Base-by-base conservation (phyloP, 1,284 basidiomycete genomes). In the Boletus semigastroideus region DNA sequence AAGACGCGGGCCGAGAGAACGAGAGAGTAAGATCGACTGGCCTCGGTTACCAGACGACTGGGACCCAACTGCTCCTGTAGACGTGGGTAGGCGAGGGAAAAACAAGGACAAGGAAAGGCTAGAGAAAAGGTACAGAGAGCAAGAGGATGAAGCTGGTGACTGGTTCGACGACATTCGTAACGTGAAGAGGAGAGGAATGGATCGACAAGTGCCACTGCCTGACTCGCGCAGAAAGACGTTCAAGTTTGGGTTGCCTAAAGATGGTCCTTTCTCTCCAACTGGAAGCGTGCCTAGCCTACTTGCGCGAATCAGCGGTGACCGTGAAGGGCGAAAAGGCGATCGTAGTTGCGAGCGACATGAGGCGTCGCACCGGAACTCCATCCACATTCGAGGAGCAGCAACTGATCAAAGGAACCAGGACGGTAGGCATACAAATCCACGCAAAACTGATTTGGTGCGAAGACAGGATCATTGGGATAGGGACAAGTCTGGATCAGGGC, bases 11-110 rank as follows among this genome's bases (percentile, higher is more conserved):
- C 52, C 42, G 8, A 60, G 61, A 39, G 54, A 56, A 5, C 58
- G 52, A 46, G 54, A 46, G 20, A 33, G 37, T 13, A 59, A 58
- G 4, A 52, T 57, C n/a, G 59, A 53, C 33, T 39, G 33, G 42
- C 42, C 49, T 28, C 33, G 57, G 19, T 68, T 74, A 52, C 65
- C 66, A 14, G 75, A 74, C 31, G 71, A 74, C 22, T 77, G 76
- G 72, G 77, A 78, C 43, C 66, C 70, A 47, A 63, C 66, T 46
- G 72, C 76, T 12, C 82, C 84, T 1, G 72, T 74, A 39, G 77
- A 84, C 56, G 86, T 90, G 33, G 89, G 89, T 20, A 80, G 74
- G 61, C 77, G 79, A 54, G 84, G 76, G 2, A 78, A 78, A 53
- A 75, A 74, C 55, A 88, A 86, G 64, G 78, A 83, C 51, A 79